Percentiles rank a stretch among this genome's conserved stretches.
Conservation (phyloP, 371 early-diverging fungal genomes). For the Phascolomyces articulosus region DNA sequence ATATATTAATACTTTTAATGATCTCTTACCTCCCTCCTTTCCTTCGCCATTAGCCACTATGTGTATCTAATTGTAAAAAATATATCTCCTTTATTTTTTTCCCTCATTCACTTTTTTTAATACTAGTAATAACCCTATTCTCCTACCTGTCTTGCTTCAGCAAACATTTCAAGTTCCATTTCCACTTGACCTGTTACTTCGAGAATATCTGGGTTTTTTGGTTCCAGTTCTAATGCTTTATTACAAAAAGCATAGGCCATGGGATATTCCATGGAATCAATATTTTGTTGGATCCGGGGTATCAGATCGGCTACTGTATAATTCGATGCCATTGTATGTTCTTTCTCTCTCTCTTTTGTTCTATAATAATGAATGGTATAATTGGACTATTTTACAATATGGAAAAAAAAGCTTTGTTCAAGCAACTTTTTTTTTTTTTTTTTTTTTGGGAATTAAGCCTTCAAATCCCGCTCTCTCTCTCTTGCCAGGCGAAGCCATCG, state of each 20-base stretch:
- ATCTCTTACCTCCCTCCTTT: too few relatives aligned
- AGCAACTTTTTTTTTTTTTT: too few relatives aligned
- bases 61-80: too few relatives aligned
- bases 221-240: conserved; percentile 70
- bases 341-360: not conserved
- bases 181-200: conserved; percentile 77
- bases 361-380: too few relatives aligned
- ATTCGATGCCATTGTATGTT: conserved; percentile 11
- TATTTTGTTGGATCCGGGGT: conserved; percentile 70
- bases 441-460: too few relatives aligned
- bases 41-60: too few relatives aligned
- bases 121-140: not conserved
- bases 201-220: conserved; percentile 65
- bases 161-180: conserved; percentile 72
- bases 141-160: conserved; percentile 68
- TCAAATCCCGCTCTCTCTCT: not conserved
- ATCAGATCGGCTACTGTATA: conserved; percentile 68
- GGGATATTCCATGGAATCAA: conserved; percentile 77
- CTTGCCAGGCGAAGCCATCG: not conserved
- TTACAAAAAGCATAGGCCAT: conserved; percentile 74
- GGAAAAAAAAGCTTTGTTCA: not conserved
- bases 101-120: not conserved
- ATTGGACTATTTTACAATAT: not conserved
- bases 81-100: too few relatives aligned
- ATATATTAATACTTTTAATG: too few relatives aligned